A percentile compares a stretch with the other conserved stretches of the same genome.
Conservation (phyloP, 805 yeast genomes). For the Saccharomycopsis amapae region DNA sequence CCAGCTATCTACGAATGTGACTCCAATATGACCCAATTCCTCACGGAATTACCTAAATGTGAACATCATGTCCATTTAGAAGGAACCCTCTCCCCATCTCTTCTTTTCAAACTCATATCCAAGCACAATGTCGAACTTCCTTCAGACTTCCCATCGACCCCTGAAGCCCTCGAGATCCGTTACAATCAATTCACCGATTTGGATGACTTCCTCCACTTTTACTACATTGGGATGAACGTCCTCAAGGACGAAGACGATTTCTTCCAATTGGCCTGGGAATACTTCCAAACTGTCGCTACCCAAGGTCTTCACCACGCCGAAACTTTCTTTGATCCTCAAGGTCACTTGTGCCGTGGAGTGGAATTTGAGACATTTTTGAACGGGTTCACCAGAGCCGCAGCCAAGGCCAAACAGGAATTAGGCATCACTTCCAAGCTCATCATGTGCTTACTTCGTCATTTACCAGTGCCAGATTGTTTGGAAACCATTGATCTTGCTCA, state of each 20-base stretch:
- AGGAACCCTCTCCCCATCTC: conserved; percentile 74
- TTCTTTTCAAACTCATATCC: conserved; percentile 56
- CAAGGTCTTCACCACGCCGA: conserved; percentile 65
- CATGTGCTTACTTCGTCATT: conserved; percentile 77
- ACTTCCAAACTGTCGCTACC: conserved; percentile 48
- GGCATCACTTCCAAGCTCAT: conserved; percentile 66
- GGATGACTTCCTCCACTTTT: conserved; percentile 72
- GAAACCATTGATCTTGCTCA: conserved; percentile 48
- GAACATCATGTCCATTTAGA: conserved; percentile 83
- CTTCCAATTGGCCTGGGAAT: conserved; percentile 69
- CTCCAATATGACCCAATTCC: conserved; percentile 31
- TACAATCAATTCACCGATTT: conserved; percentile 58
- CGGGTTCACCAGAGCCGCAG: conserved; percentile 64
- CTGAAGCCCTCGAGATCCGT: conserved; percentile 49
- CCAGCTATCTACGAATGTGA: neutral
- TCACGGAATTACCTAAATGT: conserved; percentile 72
- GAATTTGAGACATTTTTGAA: conserved; percentile 49
- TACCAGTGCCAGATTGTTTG: conserved; percentile 53
- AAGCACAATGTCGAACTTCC: conserved; percentile 55
- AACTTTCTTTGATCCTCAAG: conserved; percentile 80
- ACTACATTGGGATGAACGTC: conserved; percentile 78
- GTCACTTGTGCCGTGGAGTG: conserved; percentile 65
- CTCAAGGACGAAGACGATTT: conserved; percentile 64
- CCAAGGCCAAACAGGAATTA: conserved; percentile 49
- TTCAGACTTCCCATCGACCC: conserved; percentile 49